A percentile compares a stretch with the other conserved stretches of the same genome.
These are phyloP conservation scores for Effrenium voratum DNA, from an alignment of 73 alveolate species.

Conservation along the genomic window DNA sequence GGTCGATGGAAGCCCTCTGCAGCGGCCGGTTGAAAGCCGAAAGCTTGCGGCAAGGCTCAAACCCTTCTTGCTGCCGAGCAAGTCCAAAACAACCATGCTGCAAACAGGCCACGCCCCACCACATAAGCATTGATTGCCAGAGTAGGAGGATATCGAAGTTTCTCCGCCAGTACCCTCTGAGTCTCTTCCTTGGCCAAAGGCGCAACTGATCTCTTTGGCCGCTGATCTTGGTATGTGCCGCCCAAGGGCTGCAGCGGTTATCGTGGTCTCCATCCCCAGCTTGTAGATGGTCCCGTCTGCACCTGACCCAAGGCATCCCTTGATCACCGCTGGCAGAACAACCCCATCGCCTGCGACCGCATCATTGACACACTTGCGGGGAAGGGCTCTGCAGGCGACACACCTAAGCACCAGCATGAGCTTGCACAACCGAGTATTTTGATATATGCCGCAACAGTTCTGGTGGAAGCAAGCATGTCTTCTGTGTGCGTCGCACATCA, in stretches of 20 bases:
- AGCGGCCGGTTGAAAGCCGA: too few species aligned
- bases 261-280: constrained; percentile 12
- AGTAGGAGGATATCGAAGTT: constrained; percentile 17
- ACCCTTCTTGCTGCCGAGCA: too few species aligned
- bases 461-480: too few species aligned
- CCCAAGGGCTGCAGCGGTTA: constrained; percentile 43
- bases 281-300: constrained; percentile 63
- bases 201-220: background rate
- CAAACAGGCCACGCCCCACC: background rate
- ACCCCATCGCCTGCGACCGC: constrained; percentile 22
- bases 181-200: constrained; percentile 35
- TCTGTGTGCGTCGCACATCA: too few species aligned
- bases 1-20: too few species aligned
- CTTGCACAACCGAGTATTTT: too few species aligned
- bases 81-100: too few species aligned
- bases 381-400: constrained; percentile 74
- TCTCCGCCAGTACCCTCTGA: constrained; percentile 60
- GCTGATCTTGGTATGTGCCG: background rate
- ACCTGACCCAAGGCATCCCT: background rate
- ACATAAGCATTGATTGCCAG: constrained; percentile 41
- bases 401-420: constrained; percentile 64
- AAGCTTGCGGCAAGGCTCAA: too few species aligned
- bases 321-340: background rate
- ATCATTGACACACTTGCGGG: constrained; percentile 51
- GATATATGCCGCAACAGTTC: too few species aligned